Base-by-base conservation (phyloP, 169 alveolate species). In the Plasmodium ovale region DNA sequence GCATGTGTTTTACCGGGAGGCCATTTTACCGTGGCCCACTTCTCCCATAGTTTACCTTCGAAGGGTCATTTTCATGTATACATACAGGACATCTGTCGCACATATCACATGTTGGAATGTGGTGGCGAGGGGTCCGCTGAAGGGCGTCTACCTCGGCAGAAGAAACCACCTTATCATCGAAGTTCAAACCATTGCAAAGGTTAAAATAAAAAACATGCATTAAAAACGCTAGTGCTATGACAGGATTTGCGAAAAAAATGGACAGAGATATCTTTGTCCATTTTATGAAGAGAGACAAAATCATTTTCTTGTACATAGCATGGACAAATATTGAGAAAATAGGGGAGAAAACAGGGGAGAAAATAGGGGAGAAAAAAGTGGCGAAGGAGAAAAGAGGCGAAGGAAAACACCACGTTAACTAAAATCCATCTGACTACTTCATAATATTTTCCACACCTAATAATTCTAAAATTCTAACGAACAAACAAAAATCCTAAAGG, bases 11-110 rank as follows among this genome's bases (percentile, higher is more conserved):
- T n/a, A n/a, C n/a, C n/a, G n/a, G n/a, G n/a, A n/a, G n/a, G n/a
- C n/a, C n/a, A n/a, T n/a, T n/a, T n/a, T n/a, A n/a, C n/a, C n/a
- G n/a, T n/a, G n/a, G 9, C 37, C 21, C 29, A 7, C 19, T 1
- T 16, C 12, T n/a, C 14, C 27, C 21, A 9, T 29, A 9, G n/a
- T n/a, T 49, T 77, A 77, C 88, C 59, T 77, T 56, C 16, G 88
- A 31, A 9, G 9, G 49, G 2, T 58, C 88, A 49, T 77, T 77
- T 54, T 77, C 88, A 62, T 77, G 88, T 16, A 49, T 77, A 14
- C 88, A 77, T 12, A 77, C 56, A 2, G 77, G 62, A 23, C 88
- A 77, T 16, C 29, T 54, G 12, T 21, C 19, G 53, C 88, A 77
- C 9, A 25, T 0, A 29, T 77, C 27, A 77, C 88, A 77, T 33